Percentiles rank a stretch among this genome's conserved stretches.
These are phyloP conservation scores for Cryphonectria carpinicola DNA, from an alignment of 2,329 filamentous ascomycete species.

Conservation along the genomic window DNA sequence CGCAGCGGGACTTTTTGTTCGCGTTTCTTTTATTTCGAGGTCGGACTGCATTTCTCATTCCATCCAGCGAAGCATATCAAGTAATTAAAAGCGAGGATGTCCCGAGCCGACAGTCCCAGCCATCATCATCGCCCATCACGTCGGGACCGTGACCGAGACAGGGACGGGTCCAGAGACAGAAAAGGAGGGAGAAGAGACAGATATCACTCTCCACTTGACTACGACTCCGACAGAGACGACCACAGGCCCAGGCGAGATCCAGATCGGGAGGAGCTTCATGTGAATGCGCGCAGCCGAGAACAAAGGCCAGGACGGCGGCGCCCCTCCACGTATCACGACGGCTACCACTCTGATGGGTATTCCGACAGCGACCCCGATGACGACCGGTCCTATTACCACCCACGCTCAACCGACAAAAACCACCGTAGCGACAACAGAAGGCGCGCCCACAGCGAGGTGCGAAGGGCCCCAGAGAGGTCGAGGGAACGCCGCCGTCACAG, in stretches of 20 bases:
- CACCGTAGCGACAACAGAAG: not conserved
- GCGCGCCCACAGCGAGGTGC: conserved; percentile 19
- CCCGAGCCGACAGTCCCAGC: conserved; percentile 2
- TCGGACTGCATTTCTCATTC: not conserved
- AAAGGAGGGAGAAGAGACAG: not conserved
- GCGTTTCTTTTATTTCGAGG: not conserved
- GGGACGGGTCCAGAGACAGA: not conserved
- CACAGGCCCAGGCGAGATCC: not conserved
- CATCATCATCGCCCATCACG: conserved; percentile 9
- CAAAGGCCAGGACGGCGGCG: conserved; percentile 14
- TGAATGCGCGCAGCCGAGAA: conserved; percentile 9
- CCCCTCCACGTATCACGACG: conserved; percentile 19
- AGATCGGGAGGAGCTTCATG: not conserved
- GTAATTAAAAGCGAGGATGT: not conserved
- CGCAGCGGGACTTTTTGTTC: not conserved
- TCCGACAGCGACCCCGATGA: conserved; percentile 19
- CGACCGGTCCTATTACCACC: conserved; percentile 6
- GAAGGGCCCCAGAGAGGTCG: conserved; percentile 1
- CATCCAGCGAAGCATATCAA: not conserved
- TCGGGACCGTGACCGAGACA: conserved; percentile 16
- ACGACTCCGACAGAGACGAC: not conserved
- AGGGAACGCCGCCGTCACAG: not conserved
- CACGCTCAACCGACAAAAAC: conserved; percentile 13
- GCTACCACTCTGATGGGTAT: conserved; percentile 20
- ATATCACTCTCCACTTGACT: conserved; percentile 14